Conservation (phyloP, 1,139 yeast genomes). For the Kodamaea suecica region DNA sequence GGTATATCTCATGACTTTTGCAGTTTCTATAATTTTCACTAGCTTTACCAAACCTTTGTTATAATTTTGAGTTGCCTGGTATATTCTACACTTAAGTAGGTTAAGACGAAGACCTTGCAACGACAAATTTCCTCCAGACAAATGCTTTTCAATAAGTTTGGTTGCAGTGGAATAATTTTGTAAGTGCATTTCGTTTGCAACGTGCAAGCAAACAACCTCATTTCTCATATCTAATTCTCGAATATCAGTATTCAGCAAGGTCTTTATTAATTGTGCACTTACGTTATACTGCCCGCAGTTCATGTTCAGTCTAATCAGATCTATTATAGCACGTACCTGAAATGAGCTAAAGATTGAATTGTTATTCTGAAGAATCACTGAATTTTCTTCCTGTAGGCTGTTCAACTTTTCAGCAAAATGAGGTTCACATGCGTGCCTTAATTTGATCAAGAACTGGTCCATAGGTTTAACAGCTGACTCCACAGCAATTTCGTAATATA, state of each 20-base stretch:
- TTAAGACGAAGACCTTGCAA: constrained; percentile 37
- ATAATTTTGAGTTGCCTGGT: constrained; percentile 35
- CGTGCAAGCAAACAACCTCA: constrained; percentile 26
- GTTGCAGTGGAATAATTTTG: constrained; percentile 37
- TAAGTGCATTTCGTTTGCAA: constrained; percentile 18
- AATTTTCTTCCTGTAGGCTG: background rate
- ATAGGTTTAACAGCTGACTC: constrained; percentile 23
- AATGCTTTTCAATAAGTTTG: constrained; percentile 25
- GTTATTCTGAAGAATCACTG: constrained; percentile 23
- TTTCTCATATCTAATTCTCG: constrained; percentile 32
- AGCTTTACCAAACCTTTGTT: constrained; percentile 42
- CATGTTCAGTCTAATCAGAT: constrained; percentile 36
- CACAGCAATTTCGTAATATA: constrained; percentile 45
- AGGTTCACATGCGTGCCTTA: constrained; percentile 21
- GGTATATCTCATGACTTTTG: constrained; percentile 40
- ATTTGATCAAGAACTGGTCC: constrained; percentile 35
- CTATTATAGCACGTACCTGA: constrained; percentile 34
- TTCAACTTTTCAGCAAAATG: background rate
- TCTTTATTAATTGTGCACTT: constrained; percentile 22
- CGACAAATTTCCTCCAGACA: constrained; percentile 20
- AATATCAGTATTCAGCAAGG: constrained; percentile 23
- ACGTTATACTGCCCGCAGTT: constrained; percentile 33
- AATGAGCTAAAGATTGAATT: constrained; percentile 36
- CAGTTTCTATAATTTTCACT: constrained; percentile 42
- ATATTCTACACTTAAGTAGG: constrained; percentile 41